Evolutionary conservation across 495 filamentous ascomycete species (phyloP).

Genomic region (Lentithecium fluviatile): DNA sequence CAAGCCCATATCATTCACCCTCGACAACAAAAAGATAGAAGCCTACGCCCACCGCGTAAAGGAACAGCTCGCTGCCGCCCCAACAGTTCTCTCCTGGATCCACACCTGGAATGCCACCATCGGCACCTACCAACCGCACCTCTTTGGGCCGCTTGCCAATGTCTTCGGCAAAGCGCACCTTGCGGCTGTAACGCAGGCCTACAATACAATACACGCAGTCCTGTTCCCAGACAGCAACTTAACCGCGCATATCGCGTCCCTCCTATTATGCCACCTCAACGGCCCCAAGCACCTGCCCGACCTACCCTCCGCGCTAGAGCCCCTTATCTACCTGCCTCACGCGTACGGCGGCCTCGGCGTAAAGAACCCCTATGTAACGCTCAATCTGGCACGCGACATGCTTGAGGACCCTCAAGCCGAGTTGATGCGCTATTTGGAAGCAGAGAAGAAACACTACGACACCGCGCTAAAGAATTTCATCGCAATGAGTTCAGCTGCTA

Average conservation of each 20-base stretch:
- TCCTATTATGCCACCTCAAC: slow-evolving; percentile 1
- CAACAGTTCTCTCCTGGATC: slow-evolving; percentile 27
- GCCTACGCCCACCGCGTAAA: slow-evolving; percentile 14
- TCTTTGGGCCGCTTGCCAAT: slow-evolving; percentile 26
- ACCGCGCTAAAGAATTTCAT: slow-evolving; percentile 4
- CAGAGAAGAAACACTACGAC: slow-evolving; percentile 20
- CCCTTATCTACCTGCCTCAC: slow-evolving; percentile 27
- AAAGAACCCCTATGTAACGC: slow-evolving; percentile 27
- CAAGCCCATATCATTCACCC: not conserved
- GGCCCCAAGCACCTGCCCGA: not conserved
- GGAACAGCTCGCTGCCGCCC: slow-evolving; percentile 19
- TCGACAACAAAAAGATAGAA: slow-evolving; percentile 19
- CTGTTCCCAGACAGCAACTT: slow-evolving; percentile 21
- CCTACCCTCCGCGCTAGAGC: slow-evolving; percentile 7
- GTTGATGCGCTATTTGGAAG: slow-evolving; percentile 12
- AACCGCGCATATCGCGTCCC: slow-evolving; percentile 7
- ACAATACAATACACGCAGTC: slow-evolving; percentile 18
- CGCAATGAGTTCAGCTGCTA: not conserved
- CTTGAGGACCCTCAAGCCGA: not conserved
- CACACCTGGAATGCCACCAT: slow-evolving; percentile 22
- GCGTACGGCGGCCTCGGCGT: slow-evolving; percentile 29
- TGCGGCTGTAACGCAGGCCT: slow-evolving; percentile 7
- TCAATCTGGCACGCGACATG: slow-evolving; percentile 15
- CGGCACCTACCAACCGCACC: slow-evolving; percentile 10
- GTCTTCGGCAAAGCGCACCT: slow-evolving; percentile 30